Evolutionary conservation across 441 rosid genomes (phyloP), one percentile per base, ranked within the genome.

Genomic region (Corymbia citriodora): DNA sequence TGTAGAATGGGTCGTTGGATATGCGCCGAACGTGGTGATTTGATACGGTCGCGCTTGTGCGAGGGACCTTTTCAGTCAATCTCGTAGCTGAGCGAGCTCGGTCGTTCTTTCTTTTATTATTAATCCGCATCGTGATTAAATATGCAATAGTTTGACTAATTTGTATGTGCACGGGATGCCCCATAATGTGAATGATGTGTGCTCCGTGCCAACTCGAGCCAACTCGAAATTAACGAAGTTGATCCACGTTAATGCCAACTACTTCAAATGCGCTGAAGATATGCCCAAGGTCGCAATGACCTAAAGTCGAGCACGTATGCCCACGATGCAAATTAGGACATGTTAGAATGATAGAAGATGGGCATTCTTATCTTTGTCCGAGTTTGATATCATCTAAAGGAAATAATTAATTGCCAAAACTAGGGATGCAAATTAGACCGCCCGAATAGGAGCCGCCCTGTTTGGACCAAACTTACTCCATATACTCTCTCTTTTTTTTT

Each of bases 131-230:
- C 1, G 0, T 4, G 9, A 79, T 40, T 10, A 6, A 36, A 72
- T 36, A 72, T 3, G 83, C 17, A 74, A 40, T 13, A 21, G 8
- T 74, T 74, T 40, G 21, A 7, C 2, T 14, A 8, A 23, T 12
- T 7, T 7, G 27, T 29, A 4, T 0, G 2, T 23, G n/a, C 4
- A 8, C 4, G 85, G 6, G 6, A 40, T 1, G 1, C 3, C n/a
- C 25, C n/a, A 0, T 40, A 23, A 23, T 10, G 9, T 45, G 45
- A 74, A 40, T 40, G 23, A 7, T 2, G 23, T 3, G 18, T 11
- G 12, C n/a, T 40, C n/a, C 0, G 3, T 79, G n/a, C 17, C 52
- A 45, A 40, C n/a, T 79, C 1, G 0, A 4, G n/a, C 17, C 52
- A 45, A 40, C n/a, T 79, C 1, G 0, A 4, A 79, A 79, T 13